Evolutionary conservation across 2,329 filamentous ascomycete species (phyloP), one percentile per base, ranked within the genome.

Genomic region (Fusarium albidum): DNA sequence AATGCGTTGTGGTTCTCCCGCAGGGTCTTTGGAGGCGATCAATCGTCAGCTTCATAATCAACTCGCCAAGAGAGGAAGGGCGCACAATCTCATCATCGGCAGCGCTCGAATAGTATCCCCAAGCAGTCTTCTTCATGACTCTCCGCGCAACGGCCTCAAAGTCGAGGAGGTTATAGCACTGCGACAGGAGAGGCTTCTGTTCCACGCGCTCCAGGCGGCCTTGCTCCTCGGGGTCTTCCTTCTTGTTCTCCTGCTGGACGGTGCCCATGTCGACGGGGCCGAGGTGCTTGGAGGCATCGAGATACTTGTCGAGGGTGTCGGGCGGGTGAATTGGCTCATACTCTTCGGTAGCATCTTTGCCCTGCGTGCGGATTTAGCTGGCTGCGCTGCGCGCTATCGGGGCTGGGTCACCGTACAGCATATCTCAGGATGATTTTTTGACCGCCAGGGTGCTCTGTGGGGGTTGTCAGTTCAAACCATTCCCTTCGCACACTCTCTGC

Each of bases 21-120:
- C 80, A 98, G 81, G 0, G 95, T 97, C 90, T 96, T 63, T 1
- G 9, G 37, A 13, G 21, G n/a, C 14, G 3, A 21, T 26, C 26
- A 67, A 13, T 12, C 9, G 21, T 61, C 18, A 59, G 55, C 7
- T 37, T 10, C 18, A 6, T 13, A 6, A n/a, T 37, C 14, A 33
- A 11, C 28, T n/a, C n/a, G n/a, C n/a, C n/a, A n/a, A n/a, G n/a
- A n/a, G 44, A 12, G 25, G 15, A 33, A 15, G n/a, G 14, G n/a
- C 70, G 39, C 58, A 76, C 75, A 62, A 78, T 77, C 63, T 78
- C 75, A 50, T 78, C 75, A 26, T 78, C 75, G 0, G 94, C 92
- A 50, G 91, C 94, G 69, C 90, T 95, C 1, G 92, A 96, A 75
- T 99, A 99, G 78, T 99, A 99, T 21, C 90, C 95, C 95, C 95